Evolutionary conservation across 495 filamentous ascomycete species (phyloP).

Genomic region (Choiromyces venosus): DNA sequence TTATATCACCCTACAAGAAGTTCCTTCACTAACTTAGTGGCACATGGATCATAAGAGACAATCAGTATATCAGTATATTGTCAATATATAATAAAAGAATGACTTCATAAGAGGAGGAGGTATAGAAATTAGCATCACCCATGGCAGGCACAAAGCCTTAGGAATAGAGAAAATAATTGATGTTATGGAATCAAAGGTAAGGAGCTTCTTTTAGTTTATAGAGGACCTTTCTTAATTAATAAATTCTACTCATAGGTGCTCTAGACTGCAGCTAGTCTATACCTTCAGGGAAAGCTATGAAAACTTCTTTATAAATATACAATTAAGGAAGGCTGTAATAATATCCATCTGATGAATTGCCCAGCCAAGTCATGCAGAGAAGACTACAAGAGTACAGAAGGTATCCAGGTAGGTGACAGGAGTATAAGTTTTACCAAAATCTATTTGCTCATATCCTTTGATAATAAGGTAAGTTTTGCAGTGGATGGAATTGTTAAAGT

Average conservation of each 20-base stretch:
- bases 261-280: no score
- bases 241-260: no score
- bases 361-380: constrained; percentile 12
- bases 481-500: constrained; percentile 6
- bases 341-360: constrained; percentile 20
- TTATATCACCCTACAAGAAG: background rate
- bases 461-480: constrained; percentile 27
- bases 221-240: no score
- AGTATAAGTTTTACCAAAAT: constrained; percentile 26
- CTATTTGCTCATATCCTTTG: constrained; percentile 20
- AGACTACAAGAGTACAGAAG: constrained; percentile 6
- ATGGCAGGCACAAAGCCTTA: constrained; percentile 5
- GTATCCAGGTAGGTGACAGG: no score
- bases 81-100: constrained; percentile 15
- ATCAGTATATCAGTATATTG: constrained; percentile 27
- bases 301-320: constrained; percentile 6
- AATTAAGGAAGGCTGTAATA: constrained; percentile 22
- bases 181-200: constrained; percentile 9
- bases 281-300: constrained; percentile 20
- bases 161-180: constrained; percentile 5
- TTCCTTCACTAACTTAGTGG: no score
- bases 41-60: no score
- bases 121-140: constrained; percentile 5
- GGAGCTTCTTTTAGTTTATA: constrained; percentile 18
- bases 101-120: background rate